Percentiles rank a stretch among this genome's conserved stretches.
These are phyloP conservation scores for Mortierella sp. DNA, from an alignment of 371 early-diverging fungal genomes.

Conservation along the genomic window DNA sequence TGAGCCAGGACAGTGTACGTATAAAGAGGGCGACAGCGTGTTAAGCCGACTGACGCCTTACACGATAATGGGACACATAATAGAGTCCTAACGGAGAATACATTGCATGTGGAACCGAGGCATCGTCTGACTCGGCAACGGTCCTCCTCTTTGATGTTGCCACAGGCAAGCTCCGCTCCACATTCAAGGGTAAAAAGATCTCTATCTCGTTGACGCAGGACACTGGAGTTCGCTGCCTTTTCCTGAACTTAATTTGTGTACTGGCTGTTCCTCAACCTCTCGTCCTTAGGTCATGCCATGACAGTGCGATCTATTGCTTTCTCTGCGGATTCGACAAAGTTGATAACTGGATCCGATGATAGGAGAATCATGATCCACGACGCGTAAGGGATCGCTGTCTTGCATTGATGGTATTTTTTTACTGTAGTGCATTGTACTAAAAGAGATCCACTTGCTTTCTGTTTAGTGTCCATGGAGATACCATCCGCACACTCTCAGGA, in stretches of 20 bases:
- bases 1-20: too few relatives aligned
- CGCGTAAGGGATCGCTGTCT: constrained; percentile 58
- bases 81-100: constrained; percentile 84
- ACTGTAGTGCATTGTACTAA: not conserved
- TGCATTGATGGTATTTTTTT: not conserved
- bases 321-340: constrained; percentile 75
- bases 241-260: not conserved
- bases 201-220: too few relatives aligned
- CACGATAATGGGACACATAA: not conserved
- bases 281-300: constrained; percentile 75
- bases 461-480: constrained; percentile 69
- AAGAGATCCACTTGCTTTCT: not conserved
- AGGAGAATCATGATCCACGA: constrained; percentile 86
- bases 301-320: constrained; percentile 79
- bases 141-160: constrained; percentile 67
- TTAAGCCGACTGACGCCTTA: not conserved
- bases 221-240: not conserved
- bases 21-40: too few relatives aligned
- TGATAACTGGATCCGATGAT: constrained; percentile 85
- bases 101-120: constrained; percentile 82
- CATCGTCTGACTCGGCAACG: constrained; percentile 79
- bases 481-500: constrained; percentile 78
- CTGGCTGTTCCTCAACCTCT: not conserved
- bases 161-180: constrained; percentile 58
- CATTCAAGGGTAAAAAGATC: constrained; percentile 39